phyloP scores from a whole-genome alignment of 306 rosid genomes.

The Rosa multiflora region DNA sequence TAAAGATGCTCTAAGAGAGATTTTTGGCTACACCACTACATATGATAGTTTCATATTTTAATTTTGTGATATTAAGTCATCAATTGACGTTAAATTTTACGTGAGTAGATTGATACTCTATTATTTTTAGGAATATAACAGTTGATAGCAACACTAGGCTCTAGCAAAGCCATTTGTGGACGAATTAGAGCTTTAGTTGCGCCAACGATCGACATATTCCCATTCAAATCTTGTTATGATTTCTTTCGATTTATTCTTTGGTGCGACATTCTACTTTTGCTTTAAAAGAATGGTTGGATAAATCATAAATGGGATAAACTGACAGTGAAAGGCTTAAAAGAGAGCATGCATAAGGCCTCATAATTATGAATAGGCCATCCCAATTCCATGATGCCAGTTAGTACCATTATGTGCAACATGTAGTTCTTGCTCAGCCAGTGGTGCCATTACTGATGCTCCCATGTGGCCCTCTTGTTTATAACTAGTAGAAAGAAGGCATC shows the following conservation, averaged over 20 bases:
- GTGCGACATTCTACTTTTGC: conserved; percentile 32
- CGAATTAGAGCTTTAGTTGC: background rate
- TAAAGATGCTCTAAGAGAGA: no score
- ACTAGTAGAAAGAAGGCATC: background rate
- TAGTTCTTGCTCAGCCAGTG: background rate
- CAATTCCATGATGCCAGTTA: background rate
- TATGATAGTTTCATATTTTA: no score
- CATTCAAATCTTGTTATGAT: conserved; percentile 7
- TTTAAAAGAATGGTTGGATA: conserved; percentile 33
- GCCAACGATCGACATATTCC: conserved; percentile 1
- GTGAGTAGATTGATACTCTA: background rate
- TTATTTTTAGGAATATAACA: background rate
- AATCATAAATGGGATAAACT: conserved; percentile 16
- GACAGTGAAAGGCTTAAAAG: background rate
- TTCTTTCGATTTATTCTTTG: background rate
- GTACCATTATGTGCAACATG: conserved; percentile 5
- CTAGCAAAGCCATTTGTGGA: background rate
- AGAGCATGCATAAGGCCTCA: conserved; percentile 31
- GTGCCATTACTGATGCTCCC: conserved; percentile 14
- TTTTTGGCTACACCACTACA: no score
- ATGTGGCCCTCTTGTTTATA: conserved; percentile 1
- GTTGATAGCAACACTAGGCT: background rate
- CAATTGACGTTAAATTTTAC: background rate
- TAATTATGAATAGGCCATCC: background rate
- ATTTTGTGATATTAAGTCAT: background rate